These are phyloP conservation scores for Simplicillium aogashimaense DNA, from an alignment of 2,329 filamentous ascomycete species.

Conservation along the genomic window DNA sequence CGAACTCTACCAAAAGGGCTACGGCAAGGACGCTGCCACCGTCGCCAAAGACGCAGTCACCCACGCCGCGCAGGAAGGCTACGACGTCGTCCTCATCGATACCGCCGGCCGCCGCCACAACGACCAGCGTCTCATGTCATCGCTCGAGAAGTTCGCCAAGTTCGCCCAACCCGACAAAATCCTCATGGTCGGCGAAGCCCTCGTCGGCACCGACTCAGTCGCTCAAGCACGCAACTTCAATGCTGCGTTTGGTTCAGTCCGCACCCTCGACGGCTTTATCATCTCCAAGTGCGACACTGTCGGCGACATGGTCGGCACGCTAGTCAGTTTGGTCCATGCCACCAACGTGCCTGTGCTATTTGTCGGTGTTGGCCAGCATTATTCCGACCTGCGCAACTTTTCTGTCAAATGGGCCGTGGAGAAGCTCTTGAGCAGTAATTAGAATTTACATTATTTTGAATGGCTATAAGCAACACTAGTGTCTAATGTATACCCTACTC, in stretches of 20 bases:
- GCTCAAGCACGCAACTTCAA: conserved; percentile 97
- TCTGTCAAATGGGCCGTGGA: conserved; percentile 62
- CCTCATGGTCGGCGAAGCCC: conserved; percentile 81
- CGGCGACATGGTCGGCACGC: conserved; percentile 93
- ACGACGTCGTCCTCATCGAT: conserved; percentile 93
- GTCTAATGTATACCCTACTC: too few relatives aligned
- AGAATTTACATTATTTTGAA: conserved; percentile 1
- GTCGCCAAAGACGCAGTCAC: conserved; percentile 91
- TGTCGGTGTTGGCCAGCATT: conserved; percentile 64
- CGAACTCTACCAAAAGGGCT: conserved; percentile 92
- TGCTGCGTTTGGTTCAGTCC: conserved; percentile 71
- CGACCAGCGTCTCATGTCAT: conserved; percentile 91
- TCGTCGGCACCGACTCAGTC: conserved; percentile 92
- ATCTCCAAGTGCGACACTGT: conserved; percentile 98
- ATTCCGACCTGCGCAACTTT: conserved; percentile 58
- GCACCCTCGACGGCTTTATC: conserved; percentile 89
- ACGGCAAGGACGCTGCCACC: conserved; percentile 92
- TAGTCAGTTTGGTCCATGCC: conserved; percentile 95
- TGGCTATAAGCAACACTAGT: too few relatives aligned
- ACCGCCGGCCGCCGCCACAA: conserved; percentile 94
- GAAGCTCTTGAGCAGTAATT: conserved; percentile 47
- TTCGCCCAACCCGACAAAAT: conserved; percentile 97
- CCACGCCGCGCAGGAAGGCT: conserved; percentile 64
- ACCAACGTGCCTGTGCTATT: conserved; percentile 95
- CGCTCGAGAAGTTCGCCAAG: conserved; percentile 93